A percentile compares a stretch with the other conserved stretches of the same genome.
Conservation (phyloP, 805 yeast genomes). For the Grigorovia yakushimaensis region DNA sequence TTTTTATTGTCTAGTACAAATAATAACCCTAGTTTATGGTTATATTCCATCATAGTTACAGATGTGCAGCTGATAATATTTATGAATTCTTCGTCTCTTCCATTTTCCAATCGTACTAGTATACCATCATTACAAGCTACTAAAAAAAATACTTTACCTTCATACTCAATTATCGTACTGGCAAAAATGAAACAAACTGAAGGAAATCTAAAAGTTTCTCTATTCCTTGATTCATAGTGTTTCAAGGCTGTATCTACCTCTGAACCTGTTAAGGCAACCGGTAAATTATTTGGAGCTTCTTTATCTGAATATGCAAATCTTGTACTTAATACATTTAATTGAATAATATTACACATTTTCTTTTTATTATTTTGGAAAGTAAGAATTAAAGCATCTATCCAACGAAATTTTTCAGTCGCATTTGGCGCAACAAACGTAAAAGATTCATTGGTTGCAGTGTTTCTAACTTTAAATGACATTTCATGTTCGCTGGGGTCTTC, state of each 20-base stretch:
- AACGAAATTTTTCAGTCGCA: slow-evolving; percentile 42
- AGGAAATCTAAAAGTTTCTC: slow-evolving; percentile 2
- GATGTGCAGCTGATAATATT: slow-evolving; percentile 30
- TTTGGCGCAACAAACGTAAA: slow-evolving; percentile 42
- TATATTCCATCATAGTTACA: slow-evolving; percentile 48
- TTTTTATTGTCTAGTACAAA: slow-evolving; percentile 49
- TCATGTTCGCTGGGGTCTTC: slow-evolving; percentile 9
- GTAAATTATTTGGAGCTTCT: slow-evolving; percentile 41
- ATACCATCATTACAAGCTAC: slow-evolving; percentile 60
- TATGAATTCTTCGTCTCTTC: slow-evolving; percentile 8
- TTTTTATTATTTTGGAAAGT: slow-evolving; percentile 37
- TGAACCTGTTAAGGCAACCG: slow-evolving; percentile 42
- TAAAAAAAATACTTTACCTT: slow-evolving; percentile 38
- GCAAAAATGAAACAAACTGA: slow-evolving; percentile 34
- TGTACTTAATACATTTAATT: slow-evolving; percentile 44
- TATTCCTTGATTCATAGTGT: slow-evolving; percentile 19
- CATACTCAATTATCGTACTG: slow-evolving; percentile 37
- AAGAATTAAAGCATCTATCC: slow-evolving; percentile 44
- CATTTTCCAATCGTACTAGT: slow-evolving; percentile 32
- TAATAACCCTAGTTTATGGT: slow-evolving; percentile 40
- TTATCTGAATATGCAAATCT: slow-evolving; percentile 56
- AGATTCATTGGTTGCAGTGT: slow-evolving; percentile 47
- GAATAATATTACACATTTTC: slow-evolving; percentile 42
- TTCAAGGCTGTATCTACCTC: slow-evolving; percentile 37
- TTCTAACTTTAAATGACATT: slow-evolving; percentile 41